Base-by-base conservation (phyloP, 2,329 filamentous ascomycete species). In the Coniella lustricola region DNA sequence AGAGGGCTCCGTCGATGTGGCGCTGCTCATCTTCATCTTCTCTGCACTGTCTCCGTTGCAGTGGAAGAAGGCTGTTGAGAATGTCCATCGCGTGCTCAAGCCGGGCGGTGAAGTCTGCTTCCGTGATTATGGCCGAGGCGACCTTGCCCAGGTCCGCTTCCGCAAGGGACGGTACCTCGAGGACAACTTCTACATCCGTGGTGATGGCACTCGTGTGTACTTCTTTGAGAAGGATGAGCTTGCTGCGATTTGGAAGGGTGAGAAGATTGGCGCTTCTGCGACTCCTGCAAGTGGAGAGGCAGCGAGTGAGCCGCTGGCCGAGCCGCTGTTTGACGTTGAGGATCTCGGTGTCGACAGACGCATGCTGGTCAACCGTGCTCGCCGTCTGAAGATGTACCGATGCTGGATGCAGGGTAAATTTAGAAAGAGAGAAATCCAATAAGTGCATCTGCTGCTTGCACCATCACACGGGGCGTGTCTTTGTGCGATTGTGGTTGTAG, bases 11-110 rank as follows among this genome's bases (percentile, higher is more conserved):
- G 90, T 96, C 51, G 91, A 98, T 66, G 81, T 97, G 34, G 88
- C 95, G 33, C 75, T 98, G 46, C 82, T 98, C 77, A 89, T 98
- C 52, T 98, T 98, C 71, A 91, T 97, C 62, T 97, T 98, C 73
- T 95, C 89, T 16, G 93, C 93, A 2, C 72, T 98, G 40, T 83
- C 85, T 31, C 93, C 93, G 0, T 65, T 67, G 41, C 90, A 98
- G 66, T 98, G 93, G 93, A 71, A 75, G 42, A 79, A 82, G 62
- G 89, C 90, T 12, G 81, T 97, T 34, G 71, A 75, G 50, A 98
- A 97, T 62, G 80, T 96, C 14, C 79, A 85, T 66, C 79, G 79
- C 45, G 74, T 95, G 32, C 76, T 98, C 55, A 97, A 95, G 69
- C 89, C 90, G 1, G 91, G 90, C 53, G 93, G 93, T n/a, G 77